Conservation (phyloP, 768 basidiomycete genomes). For the Heimioporus sp. region DNA sequence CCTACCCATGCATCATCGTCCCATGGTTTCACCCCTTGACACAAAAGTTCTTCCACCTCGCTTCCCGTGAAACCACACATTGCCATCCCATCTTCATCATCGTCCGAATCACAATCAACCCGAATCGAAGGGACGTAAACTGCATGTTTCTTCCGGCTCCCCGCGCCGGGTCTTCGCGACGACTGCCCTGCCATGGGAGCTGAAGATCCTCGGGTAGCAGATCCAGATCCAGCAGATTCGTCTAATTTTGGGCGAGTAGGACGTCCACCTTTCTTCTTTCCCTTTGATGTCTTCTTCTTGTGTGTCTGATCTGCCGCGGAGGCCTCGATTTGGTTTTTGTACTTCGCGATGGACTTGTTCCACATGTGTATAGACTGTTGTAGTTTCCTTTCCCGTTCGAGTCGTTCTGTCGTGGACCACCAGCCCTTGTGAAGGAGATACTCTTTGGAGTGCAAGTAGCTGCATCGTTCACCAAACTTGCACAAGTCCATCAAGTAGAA, state of each 20-base stretch:
- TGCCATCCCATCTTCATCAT: background rate
- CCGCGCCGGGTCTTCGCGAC: background rate
- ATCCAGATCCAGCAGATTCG: background rate
- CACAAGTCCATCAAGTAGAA: conserved; percentile 40
- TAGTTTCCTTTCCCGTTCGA: background rate
- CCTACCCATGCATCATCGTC: conserved; percentile 42
- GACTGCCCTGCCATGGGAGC: background rate
- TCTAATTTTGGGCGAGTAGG: background rate
- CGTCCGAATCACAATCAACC: background rate
- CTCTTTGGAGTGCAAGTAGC: conserved; percentile 47
- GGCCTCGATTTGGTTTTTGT: background rate
- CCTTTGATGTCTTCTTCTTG: conserved; percentile 2
- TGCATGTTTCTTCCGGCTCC: background rate
- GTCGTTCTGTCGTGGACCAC: conserved; percentile 37
- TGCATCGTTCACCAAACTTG: conserved; percentile 40
- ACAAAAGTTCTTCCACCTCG: conserved; percentile 34
- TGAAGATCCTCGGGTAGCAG: background rate
- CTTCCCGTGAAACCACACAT: conserved; percentile 29
- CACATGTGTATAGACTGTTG: background rate
- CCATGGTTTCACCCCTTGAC: conserved; percentile 45
- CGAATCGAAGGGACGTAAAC: background rate
- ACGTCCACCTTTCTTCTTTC: background rate
- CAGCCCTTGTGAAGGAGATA: conserved; percentile 45
- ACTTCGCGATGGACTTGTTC: background rate
- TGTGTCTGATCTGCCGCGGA: background rate